A percentile compares a stretch with the other conserved stretches of the same genome.
Conservation (phyloP, 192 early-diverging fungal genomes). For the Pilaira anomala region DNA sequence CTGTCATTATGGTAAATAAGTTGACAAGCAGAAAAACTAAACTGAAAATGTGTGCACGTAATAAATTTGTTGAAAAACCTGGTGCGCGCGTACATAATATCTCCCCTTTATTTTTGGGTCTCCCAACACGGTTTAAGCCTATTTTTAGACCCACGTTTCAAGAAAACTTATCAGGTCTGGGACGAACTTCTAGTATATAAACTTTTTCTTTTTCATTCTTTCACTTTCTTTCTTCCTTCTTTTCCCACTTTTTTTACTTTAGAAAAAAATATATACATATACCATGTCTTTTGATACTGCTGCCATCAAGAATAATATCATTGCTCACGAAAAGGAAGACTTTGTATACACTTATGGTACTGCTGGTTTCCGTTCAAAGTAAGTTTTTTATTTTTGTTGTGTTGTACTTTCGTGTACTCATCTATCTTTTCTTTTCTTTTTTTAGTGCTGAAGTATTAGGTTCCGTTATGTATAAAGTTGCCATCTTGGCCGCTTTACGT, state of each 20-base stretch:
- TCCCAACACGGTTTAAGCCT: too few species aligned
- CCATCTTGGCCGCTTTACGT: conserved; percentile 86
- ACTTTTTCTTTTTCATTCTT: conserved; percentile 8
- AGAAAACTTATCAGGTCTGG: too few species aligned
- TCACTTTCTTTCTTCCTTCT: not conserved
- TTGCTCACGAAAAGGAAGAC: conserved; percentile 19
- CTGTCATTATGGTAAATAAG: too few species aligned
- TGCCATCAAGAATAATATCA: conserved; percentile 20
- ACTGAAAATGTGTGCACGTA: too few species aligned
- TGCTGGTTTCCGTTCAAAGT: conserved; percentile 95
- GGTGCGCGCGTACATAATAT: too few species aligned
- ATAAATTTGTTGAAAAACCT: too few species aligned
- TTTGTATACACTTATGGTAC: conserved; percentile 77
- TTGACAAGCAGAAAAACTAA: too few species aligned
- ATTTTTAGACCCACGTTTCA: too few species aligned
- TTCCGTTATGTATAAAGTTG: conserved; percentile 91
- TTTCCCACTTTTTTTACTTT: conserved; percentile 1
- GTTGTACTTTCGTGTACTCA: not conserved
- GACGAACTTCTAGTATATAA: too few species aligned
- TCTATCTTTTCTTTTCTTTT: not conserved
- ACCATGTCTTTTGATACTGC: conserved; percentile 18
- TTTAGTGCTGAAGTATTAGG: conserved; percentile 79
- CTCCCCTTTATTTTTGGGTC: too few species aligned
- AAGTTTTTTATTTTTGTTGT: conserved; percentile 26
- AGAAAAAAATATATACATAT: not conserved